Conservation (phyloP, 352 stramenopile genomes). For the Blastocystis sp. region DNA sequence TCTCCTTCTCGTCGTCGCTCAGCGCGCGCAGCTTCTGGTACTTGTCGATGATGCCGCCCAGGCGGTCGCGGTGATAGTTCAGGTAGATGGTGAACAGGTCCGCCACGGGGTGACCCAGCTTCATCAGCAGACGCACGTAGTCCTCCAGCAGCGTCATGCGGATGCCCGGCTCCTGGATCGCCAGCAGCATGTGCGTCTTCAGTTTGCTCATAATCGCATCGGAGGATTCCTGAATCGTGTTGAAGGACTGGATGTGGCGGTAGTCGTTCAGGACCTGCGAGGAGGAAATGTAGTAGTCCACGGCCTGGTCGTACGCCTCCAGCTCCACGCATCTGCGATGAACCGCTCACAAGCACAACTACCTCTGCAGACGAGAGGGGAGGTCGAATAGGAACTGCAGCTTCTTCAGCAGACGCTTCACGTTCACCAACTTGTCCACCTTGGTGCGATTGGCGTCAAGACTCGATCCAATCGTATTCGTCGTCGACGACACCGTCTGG, state of each 20-base stretch:
- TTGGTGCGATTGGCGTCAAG: slow-evolving; percentile 73
- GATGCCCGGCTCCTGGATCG: slow-evolving; percentile 34
- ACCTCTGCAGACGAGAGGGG: slow-evolving; percentile 78
- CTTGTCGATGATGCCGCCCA: slow-evolving; percentile 40
- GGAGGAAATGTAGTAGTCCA: slow-evolving; percentile 82
- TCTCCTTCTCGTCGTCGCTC: slow-evolving; percentile 61
- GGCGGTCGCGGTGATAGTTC: slow-evolving; percentile 14
- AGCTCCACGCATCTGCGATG: slow-evolving; percentile 76
- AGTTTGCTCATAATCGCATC: slow-evolving; percentile 82
- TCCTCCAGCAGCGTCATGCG: slow-evolving; percentile 36
- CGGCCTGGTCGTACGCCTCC: slow-evolving; percentile 82
- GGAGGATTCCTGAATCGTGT: slow-evolving; percentile 82
- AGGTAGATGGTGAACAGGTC: slow-evolving; percentile 47
- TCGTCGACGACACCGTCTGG: slow-evolving; percentile 42
- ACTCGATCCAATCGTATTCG: slow-evolving; percentile 47
- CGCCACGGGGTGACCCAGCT: slow-evolving; percentile 20
- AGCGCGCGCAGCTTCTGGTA: slow-evolving; percentile 37
- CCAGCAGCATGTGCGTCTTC: slow-evolving; percentile 74
- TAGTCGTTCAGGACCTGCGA: slow-evolving; percentile 82
- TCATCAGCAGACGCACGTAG: slow-evolving; percentile 51
- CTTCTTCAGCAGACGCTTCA: slow-evolving; percentile 88
- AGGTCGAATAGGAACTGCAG: slow-evolving; percentile 95
- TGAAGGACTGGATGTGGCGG: slow-evolving; percentile 82
- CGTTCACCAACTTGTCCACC: slow-evolving; percentile 92
- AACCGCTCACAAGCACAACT: neutral